phyloP scores from a whole-genome alignment of 169 alveolate genomes.

The Plasmodium yoelii region DNA sequence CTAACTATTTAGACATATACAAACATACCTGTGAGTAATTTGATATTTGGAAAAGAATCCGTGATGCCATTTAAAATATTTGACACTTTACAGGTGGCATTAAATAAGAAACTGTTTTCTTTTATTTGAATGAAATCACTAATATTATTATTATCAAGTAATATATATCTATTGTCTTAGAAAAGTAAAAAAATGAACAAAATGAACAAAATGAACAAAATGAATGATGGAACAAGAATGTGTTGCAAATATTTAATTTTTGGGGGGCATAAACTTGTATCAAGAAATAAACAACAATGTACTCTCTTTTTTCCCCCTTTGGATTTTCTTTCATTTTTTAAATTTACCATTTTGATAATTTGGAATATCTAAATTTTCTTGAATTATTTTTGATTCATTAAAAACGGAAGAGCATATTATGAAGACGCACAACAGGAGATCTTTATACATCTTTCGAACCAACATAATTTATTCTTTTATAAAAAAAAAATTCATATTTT shows the following conservation, averaged over 20 bases:
- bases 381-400: constrained; percentile 29
- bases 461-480: constrained; percentile 4
- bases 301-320: neutral
- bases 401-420: constrained; percentile 19
- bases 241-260: neutral
- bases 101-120: constrained; percentile 36
- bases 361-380: constrained; percentile 40
- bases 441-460: constrained; percentile 33
- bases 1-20: neutral
- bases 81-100: constrained; percentile 34
- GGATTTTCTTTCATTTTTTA: constrained; percentile 2
- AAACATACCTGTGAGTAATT: constrained; percentile 19
- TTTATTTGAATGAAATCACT: constrained; percentile 39
- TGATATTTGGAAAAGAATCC: constrained; percentile 8
- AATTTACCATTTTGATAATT: constrained; percentile 26
- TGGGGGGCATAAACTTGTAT: neutral
- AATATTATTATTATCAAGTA: constrained; percentile 27
- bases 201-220: constrained; percentile 20
- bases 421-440: constrained; percentile 2
- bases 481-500: constrained; percentile 17
- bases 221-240: neutral
- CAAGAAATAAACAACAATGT: neutral
- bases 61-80: constrained; percentile 6
- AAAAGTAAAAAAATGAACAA: neutral
- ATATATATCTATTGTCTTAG: constrained; percentile 32